Evolutionary conservation across 2,329 filamentous ascomycete species (phyloP).

Genomic region (Paracorniculantispora psalliotae): DNA sequence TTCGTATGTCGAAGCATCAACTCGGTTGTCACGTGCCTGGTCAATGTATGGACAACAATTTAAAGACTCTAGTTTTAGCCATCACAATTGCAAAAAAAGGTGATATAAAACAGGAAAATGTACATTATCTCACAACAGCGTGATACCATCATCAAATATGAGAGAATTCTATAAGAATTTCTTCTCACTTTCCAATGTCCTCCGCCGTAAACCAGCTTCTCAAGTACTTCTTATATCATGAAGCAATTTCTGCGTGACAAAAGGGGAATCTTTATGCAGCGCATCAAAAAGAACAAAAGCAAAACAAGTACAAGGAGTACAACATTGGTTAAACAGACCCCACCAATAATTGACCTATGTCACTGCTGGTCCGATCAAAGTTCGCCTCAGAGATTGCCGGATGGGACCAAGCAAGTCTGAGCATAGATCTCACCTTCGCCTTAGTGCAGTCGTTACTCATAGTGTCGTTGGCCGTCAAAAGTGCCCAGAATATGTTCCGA

Average conservation of each 20-base stretch:
- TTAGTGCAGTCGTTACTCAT: slow-evolving; percentile 21
- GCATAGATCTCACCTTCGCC: not conserved
- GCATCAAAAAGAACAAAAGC: not conserved
- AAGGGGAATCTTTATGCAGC: slow-evolving; percentile 11
- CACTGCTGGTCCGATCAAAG: too few relatives aligned
- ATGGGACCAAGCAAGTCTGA: not conserved
- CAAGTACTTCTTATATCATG: not conserved
- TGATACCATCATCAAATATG: not conserved
- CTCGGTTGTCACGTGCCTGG: not conserved
- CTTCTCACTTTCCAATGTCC: not conserved
- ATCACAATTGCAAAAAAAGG: too few relatives aligned
- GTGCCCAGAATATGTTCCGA: slow-evolving; percentile 32
- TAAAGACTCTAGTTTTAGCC: not conserved
- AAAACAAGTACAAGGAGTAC: not conserved
- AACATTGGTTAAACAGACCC: not conserved
- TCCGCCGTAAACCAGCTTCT: not conserved
- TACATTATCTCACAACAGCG: slow-evolving; percentile 11
- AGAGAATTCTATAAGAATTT: not conserved
- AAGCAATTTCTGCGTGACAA: slow-evolving; percentile 5
- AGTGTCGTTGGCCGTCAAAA: slow-evolving; percentile 24
- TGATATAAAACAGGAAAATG: not conserved
- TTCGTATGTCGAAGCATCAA: not conserved
- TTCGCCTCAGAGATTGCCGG: not conserved
- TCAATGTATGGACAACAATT: not conserved
- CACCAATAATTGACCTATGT: not conserved